phyloP scores from a whole-genome alignment of 352 stramenopile genomes.

The Saprolegnia parasitica region DNA sequence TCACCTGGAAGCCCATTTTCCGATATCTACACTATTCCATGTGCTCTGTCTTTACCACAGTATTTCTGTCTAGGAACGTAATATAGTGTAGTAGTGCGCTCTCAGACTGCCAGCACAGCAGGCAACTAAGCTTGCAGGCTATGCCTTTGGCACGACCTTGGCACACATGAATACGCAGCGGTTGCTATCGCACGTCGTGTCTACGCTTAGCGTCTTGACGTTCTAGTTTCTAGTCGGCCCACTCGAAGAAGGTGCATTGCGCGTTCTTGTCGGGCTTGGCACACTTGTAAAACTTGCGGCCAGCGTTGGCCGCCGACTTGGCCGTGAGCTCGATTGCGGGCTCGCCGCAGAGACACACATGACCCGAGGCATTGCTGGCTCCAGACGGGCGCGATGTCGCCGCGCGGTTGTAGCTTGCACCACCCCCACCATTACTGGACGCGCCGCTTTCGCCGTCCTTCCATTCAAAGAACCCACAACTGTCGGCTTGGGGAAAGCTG shows the following conservation, averaged over 20 bases:
- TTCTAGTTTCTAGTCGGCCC: conserved; percentile 45
- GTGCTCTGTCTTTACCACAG: no score
- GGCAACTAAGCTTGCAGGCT: no score
- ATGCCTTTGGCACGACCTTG: no score
- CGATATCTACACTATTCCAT: no score
- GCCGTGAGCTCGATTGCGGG: conserved; percentile 49
- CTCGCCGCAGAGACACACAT: conserved; percentile 47
- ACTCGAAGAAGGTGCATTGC: conserved; percentile 92
- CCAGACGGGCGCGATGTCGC: background rate
- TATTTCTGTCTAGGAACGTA: no score
- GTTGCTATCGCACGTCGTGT: no score
- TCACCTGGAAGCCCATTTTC: background rate
- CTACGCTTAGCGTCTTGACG: no score
- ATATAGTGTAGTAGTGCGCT: no score
- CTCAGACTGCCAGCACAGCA: no score
- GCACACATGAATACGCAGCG: no score
- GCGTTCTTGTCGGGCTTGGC: conserved; percentile 61
- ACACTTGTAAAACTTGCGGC: conserved; percentile 92
- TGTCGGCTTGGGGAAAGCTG: conserved; percentile 61
- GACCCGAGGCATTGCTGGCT: background rate
- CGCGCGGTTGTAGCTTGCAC: background rate
- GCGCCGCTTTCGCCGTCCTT: conserved; percentile 62
- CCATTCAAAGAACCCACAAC: conserved; percentile 89
- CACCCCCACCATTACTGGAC: background rate
- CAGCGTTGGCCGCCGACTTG: conserved; percentile 80